Base-by-base conservation (phyloP, 192 early-diverging fungal genomes). In the Coemansia sp. region DNA sequence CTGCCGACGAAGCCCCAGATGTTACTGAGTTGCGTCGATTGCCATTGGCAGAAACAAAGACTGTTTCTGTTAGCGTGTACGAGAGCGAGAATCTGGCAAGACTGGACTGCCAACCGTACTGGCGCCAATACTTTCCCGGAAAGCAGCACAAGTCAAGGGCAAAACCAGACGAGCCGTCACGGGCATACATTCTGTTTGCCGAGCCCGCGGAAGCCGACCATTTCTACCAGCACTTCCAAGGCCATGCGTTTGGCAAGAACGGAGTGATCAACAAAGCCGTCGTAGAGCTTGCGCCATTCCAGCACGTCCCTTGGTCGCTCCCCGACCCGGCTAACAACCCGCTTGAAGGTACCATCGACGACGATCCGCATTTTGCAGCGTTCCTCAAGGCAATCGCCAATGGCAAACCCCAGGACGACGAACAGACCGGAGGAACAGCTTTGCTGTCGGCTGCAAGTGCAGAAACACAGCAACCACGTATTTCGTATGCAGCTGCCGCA, bases 121-220 rank as follows among this genome's bases (percentile, higher is more conserved):
- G 79, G 79, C 79, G 79, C 21, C 66, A 48, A 16, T 82, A 60
- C 62, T 41, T 68, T 5, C 56, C 57, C 5, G 79, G 79, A 4
- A 82, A 82, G 75, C 62, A 69, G 64, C 71, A 82, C 64, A 58
- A 51, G 14, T 62, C 61, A 2, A 52, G 48, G 33, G 69, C 73
- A 14, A 82, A 82, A 55, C 66, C 79, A 0, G 39, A 55, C 30
- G 68, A 69, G 23, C 68, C 75, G 20, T 67, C 79, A 6, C 60
- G 75, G 14, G 79, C 79, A 44, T 76, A 77, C 52, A 76, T 82
- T 24, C 36, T 73, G 49, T 82, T 82, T 77, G 71, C 71, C 1
- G 62, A 64, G 26, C 23, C 68, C 5, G 61, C 24, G 0, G 79
- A 82, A 18, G 79, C 72, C 20, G 71, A 64, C 36, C 65, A 77